These are phyloP conservation scores for Coprinopsis strossmayeri DNA, from an alignment of 768 basidiomycete species.

Conservation along the genomic window DNA sequence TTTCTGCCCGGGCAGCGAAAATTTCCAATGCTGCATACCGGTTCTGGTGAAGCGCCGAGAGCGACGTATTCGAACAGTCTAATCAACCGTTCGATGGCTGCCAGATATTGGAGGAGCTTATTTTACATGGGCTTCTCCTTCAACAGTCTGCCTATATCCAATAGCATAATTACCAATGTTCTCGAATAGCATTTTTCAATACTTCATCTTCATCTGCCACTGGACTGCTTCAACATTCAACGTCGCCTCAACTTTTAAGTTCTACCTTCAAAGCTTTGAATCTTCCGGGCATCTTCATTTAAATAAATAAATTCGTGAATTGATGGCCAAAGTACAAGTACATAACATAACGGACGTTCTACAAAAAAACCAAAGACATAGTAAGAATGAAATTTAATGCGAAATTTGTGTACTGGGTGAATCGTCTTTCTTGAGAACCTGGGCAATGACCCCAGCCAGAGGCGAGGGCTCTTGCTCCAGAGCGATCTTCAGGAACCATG, in stretches of 20 bases:
- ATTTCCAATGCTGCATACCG: constrained; percentile 56
- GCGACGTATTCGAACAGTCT: constrained; percentile 39
- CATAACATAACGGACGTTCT: too few species aligned
- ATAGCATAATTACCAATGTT: too few species aligned
- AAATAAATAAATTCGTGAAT: too few species aligned
- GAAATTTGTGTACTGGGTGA: neutral
- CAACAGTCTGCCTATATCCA: constrained; percentile 8
- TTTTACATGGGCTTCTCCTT: constrained; percentile 21
- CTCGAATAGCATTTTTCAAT: too few species aligned
- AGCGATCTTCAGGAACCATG: constrained; percentile 79
- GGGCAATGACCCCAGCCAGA: constrained; percentile 40
- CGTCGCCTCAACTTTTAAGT: too few species aligned
- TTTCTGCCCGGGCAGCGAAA: constrained; percentile 76
- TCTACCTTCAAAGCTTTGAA: too few species aligned
- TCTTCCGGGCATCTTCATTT: too few species aligned
- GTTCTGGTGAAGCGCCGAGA: constrained; percentile 82
- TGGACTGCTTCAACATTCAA: too few species aligned
- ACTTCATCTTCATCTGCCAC: too few species aligned
- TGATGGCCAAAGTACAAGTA: too few species aligned
- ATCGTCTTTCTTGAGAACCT: constrained; percentile 13
- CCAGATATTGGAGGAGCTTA: constrained; percentile 8
- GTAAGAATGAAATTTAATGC: neutral
- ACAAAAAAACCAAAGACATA: neutral
- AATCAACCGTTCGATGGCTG: constrained; percentile 52
- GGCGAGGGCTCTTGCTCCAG: constrained; percentile 48